Evolutionary conservation across 202 grass and related monocot genomes (phyloP).

Genomic region (Schoenoplectus tabernaemontani): DNA sequence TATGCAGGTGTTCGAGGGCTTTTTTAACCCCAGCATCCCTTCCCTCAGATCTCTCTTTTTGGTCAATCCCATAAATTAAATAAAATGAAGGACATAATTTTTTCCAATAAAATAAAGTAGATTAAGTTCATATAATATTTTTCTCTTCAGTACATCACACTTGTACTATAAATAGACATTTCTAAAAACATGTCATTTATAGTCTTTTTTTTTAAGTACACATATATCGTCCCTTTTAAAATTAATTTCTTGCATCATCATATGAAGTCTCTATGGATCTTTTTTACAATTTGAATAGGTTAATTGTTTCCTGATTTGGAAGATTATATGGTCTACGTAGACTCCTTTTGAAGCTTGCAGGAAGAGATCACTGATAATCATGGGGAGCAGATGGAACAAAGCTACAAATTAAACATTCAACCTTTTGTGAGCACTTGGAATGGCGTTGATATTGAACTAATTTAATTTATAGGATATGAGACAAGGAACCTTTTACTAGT

Average conservation of each 20-base stretch:
- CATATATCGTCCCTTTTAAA: no score
- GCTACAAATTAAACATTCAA: constrained; percentile 38
- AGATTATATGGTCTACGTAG: constrained; percentile 28
- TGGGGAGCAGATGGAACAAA: constrained; percentile 86
- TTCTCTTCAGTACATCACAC: no score
- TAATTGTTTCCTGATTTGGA: constrained; percentile 12
- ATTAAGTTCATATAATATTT: no score
- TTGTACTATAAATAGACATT: no score
- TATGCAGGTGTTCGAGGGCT: neutral
- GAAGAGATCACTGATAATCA: constrained; percentile 55
- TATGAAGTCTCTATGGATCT: constrained; percentile 21
- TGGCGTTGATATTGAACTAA: neutral
- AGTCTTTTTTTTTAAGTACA: no score
- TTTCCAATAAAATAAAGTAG: neutral
- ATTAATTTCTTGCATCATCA: constrained; percentile 10
- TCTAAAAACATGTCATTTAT: no score
- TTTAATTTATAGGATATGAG: constrained; percentile 41
- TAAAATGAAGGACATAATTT: neutral
- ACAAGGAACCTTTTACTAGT: constrained; percentile 46
- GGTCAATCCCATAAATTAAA: neutral
- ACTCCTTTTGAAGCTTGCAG: constrained; percentile 20
- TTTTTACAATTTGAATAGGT: neutral
- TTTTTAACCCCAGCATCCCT: neutral
- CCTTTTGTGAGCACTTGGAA: constrained; percentile 76
- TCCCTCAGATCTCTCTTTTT: neutral